Conservation (phyloP, 2,329 filamentous ascomycete genomes). For the Trichoderma sp. region DNA sequence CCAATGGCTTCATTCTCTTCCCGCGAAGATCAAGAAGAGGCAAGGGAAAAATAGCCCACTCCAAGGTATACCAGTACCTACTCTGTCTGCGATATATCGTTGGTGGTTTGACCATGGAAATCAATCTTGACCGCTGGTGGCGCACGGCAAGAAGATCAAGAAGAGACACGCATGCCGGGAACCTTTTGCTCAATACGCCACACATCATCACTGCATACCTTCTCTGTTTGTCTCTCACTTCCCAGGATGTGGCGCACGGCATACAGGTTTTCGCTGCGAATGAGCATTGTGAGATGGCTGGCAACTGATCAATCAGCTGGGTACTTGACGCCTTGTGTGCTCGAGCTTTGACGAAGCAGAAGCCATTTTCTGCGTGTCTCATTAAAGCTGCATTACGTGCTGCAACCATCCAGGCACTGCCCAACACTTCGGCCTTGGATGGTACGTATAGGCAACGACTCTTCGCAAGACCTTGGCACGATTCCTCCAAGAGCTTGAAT, state of each 20-base stretch:
- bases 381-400: background rate
- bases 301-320: background rate
- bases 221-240: background rate
- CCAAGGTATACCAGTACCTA: background rate
- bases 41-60: background rate
- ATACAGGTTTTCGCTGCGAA: background rate
- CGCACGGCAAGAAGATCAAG: background rate
- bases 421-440: background rate
- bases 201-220: background rate
- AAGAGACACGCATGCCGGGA: too few relatives aligned
- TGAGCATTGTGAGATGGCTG: background rate
- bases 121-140: background rate
- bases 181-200: background rate
- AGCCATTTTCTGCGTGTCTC: background rate
- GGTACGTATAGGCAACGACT: background rate
- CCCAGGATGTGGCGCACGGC: background rate
- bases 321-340: background rate
- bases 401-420: background rate
- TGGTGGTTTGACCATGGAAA: background rate
- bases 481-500: background rate
- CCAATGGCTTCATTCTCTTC: background rate
- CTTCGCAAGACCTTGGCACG: background rate
- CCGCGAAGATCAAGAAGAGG: too few relatives aligned
- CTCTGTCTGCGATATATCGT: background rate
- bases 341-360: background rate